A percentile compares a stretch with the other conserved stretches of the same genome.
Evolutionary conservation across 2,329 filamentous ascomycete species (phyloP).

Genomic region (Waltergamsia citrina): DNA sequence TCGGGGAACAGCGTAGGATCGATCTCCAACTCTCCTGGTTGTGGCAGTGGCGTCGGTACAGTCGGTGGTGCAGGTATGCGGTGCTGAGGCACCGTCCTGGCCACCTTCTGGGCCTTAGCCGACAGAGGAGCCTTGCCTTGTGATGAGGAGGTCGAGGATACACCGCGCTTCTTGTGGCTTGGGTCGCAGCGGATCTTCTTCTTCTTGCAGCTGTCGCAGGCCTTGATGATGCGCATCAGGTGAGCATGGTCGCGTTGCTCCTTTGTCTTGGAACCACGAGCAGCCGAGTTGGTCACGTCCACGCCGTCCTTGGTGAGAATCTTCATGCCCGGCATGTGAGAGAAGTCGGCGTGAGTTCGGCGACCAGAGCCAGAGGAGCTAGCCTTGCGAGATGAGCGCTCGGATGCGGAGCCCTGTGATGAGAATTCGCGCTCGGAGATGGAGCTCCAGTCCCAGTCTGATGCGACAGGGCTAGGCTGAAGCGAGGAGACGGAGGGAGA

Average conservation of each 20-base stretch:
- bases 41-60: too few species aligned
- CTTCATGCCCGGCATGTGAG: constrained; percentile 52
- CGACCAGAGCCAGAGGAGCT: constrained; percentile 13
- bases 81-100: too few species aligned
- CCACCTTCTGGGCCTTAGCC: constrained; percentile 31
- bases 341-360: constrained; percentile 30
- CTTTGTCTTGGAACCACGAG: constrained; percentile 55
- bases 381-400: constrained; percentile 11
- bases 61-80: too few species aligned
- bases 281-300: constrained; percentile 54
- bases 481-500: constrained; percentile 33
- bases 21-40: too few species aligned
- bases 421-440: constrained; percentile 17
- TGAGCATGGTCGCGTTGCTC: constrained; percentile 60
- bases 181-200: constrained; percentile 58
- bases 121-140: constrained; percentile 1
- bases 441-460: constrained; percentile 37
- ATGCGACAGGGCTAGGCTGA: constrained; percentile 38
- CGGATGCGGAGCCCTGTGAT: constrained; percentile 17
- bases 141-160: too few species aligned
- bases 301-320: constrained; percentile 55
- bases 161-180: constrained; percentile 41
- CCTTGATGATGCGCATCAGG: constrained; percentile 58
- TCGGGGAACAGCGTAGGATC: too few species aligned
- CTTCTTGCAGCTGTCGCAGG: constrained; percentile 51